phyloP scores from a whole-genome alignment of 2,329 filamentous ascomycete genomes.

The Tympanopsis confertula region DNA sequence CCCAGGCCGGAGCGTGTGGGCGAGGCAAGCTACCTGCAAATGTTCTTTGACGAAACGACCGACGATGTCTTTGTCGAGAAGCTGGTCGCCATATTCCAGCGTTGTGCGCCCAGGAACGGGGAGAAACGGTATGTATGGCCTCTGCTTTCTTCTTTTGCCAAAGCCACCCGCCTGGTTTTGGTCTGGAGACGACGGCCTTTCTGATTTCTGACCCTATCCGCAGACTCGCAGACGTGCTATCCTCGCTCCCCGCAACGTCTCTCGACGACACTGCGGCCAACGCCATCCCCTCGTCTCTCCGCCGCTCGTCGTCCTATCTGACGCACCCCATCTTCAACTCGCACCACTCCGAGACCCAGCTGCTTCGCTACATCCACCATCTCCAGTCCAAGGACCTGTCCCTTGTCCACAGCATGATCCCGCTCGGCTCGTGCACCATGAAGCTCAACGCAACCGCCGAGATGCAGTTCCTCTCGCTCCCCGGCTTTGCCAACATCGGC shows the following conservation, averaged over 20 bases:
- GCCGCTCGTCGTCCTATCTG: constrained; percentile 64
- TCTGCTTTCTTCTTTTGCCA: too few species aligned
- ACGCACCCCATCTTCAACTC: constrained; percentile 91
- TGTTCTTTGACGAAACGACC: too few species aligned
- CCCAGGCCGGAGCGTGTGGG: too few species aligned
- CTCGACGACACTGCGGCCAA: constrained; percentile 14
- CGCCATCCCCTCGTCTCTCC: constrained; percentile 44
- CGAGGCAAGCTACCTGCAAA: too few species aligned
- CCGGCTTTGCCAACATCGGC: constrained; percentile 67
- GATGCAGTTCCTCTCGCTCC: constrained; percentile 76
- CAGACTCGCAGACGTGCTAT: constrained; percentile 42
- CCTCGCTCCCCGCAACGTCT: not conserved
- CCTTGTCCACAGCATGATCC: constrained; percentile 93
- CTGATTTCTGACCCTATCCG: constrained; percentile 73
- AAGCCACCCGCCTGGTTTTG: constrained; percentile 54
- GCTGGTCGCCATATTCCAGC: too few species aligned
- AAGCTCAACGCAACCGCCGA: constrained; percentile 90
- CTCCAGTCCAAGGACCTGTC: constrained; percentile 90
- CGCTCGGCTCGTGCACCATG: constrained; percentile 94
- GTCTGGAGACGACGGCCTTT: constrained; percentile 41
- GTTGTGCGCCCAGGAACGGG: too few species aligned
- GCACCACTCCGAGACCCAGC: constrained; percentile 87
- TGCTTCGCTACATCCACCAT: constrained; percentile 86
- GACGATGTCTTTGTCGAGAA: too few species aligned
- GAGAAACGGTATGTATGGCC: too few species aligned